Conservation (phyloP, 139 green algal species). For the Tetratostichococcus sp. region DNA sequence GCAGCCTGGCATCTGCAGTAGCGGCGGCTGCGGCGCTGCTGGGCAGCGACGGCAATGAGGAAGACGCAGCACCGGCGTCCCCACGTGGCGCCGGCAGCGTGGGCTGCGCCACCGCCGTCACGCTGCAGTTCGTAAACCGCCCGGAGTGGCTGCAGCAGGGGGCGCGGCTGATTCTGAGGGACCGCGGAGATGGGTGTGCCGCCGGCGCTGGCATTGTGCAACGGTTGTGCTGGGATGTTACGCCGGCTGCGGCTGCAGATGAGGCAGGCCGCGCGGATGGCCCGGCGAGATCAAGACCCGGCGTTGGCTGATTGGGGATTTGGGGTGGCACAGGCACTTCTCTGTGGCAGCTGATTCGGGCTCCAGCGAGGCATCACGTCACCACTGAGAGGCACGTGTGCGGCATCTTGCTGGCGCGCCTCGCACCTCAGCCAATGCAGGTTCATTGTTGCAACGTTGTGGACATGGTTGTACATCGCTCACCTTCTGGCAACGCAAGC, state of each 20-base stretch:
- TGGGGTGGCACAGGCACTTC: no score
- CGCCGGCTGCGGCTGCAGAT: no score
- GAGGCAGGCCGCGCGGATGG: no score
- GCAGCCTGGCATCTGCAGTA: conserved; percentile 12
- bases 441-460: no score
- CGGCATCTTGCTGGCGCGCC: no score
- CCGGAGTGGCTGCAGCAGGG: conserved; percentile 74
- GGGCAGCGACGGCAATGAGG: neutral
- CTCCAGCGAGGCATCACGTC: no score
- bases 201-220: conserved; percentile 20
- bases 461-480: no score
- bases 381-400: no score
- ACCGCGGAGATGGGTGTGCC: conserved; percentile 31
- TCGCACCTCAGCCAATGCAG: no score
- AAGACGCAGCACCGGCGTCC: neutral
- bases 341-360: no score
- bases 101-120: conserved; percentile 24
- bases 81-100: neutral
- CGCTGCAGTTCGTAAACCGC: conserved; percentile 54
- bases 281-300: no score
- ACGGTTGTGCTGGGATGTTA: neutral
- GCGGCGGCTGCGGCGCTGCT: conserved; percentile 17
- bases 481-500: no score
- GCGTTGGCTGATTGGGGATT: neutral
- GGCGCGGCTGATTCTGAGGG: conserved; percentile 52